Evolutionary conservation across 1,284 basidiomycete species (phyloP), one percentile per base, ranked within the genome.

Genomic region (Fomitopsis schrenkii): DNA sequence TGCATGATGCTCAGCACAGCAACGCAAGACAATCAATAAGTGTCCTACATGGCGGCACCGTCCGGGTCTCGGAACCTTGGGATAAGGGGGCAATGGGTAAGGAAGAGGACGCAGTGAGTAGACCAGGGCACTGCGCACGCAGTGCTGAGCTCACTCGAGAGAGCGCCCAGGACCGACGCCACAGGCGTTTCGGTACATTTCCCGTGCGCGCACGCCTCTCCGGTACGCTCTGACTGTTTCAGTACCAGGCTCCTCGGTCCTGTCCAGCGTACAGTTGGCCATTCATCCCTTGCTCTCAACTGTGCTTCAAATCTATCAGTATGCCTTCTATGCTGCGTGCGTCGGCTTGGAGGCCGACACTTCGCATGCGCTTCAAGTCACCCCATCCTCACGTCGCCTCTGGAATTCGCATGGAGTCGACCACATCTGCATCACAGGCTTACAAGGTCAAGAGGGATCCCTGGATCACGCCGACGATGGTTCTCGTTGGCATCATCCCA

Each of bases 401-500:
- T 14, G 30, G 44, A 3, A 26, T 7, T 54, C 59, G 59, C 30
- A 55, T 50, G 42, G 52, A 58, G 46, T 60, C 62, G n/a, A 61
- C 64, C 53, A 55, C 67, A 58, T 30, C 62, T 52, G 10, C 62
- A 9, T 56, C 61, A 0, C 42, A 67, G 12, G 62, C 66, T 26
- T 90, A 89, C 74, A 82, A 78, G 61, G 79, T 84, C 30, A 80
- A 83, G 64, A 80, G 80, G 62, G 79, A 84, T 58, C 77, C 84
- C 61, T 83, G 83, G 77, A 72, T 89, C 33, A 90, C 79, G 45
- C 90, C 93, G 3, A 88, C 89, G 5, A 88, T 94, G 73, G 65
- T 95, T 19, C 76, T 97, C 12, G 80, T 97, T 57, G 93, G 92
- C 28, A 82, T 92, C 67, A 92, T 98, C 63, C 97, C 97, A 0